These are phyloP conservation scores for Ampelomyces quisqualis DNA, from an alignment of 2,329 filamentous ascomycete genomes.

Conservation along the genomic window DNA sequence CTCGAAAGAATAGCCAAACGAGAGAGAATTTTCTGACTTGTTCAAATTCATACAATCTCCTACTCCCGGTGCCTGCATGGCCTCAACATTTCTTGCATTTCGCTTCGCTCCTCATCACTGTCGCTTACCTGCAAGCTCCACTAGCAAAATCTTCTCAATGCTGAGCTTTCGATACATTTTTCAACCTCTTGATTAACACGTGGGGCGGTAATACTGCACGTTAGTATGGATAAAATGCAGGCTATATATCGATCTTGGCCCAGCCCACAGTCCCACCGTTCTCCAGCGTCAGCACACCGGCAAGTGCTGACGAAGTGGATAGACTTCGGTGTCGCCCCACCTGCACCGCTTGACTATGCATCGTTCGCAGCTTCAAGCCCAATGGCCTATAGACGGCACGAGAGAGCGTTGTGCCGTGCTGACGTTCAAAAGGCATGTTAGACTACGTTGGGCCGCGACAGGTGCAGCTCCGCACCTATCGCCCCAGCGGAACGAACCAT, in stretches of 20 bases:
- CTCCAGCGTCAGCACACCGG: constrained; percentile 1
- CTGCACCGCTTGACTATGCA: constrained; percentile 1
- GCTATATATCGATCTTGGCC: constrained; percentile 10
- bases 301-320: constrained; percentile 3
- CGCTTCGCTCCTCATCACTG: not conserved
- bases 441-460: not conserved
- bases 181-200: constrained; percentile 3
- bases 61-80: not conserved
- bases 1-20: not conserved
- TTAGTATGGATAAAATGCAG: constrained; percentile 14
- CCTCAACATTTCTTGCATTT: not conserved
- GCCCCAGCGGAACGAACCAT: not conserved
- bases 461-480: constrained; percentile 3
- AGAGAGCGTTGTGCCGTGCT: constrained; percentile 3
- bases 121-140: not conserved
- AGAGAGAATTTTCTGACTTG: not conserved
- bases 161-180: no score
- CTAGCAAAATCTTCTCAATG: not conserved
- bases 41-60: not conserved
- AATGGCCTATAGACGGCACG: not conserved
- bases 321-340: not conserved
- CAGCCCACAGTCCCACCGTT: not conserved
- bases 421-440: not conserved
- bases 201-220: constrained; percentile 2
- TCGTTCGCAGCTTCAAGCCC: constrained; percentile 1